Evolutionary conservation across 352 stramenopile species (phyloP).

Genomic region (Phytophthora chlamydospora): DNA sequence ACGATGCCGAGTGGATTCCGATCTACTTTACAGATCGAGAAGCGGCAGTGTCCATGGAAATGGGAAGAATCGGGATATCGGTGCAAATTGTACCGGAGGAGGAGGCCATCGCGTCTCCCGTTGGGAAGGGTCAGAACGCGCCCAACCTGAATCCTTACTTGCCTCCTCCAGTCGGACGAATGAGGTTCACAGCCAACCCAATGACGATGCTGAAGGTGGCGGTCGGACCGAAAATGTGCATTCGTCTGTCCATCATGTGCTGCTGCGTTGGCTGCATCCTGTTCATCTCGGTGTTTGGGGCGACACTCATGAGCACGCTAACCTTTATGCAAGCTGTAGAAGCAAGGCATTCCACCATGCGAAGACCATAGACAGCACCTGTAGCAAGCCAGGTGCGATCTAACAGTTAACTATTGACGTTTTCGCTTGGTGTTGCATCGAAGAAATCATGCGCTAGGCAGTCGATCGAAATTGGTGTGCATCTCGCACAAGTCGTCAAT

Average conservation of each 20-base stretch:
- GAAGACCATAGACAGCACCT: background rate
- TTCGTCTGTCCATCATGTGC: slow-evolving; percentile 49
- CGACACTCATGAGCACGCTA: slow-evolving; percentile 80
- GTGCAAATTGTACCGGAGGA: slow-evolving; percentile 88
- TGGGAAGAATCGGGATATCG: slow-evolving; percentile 69
- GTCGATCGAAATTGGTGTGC: too few species aligned
- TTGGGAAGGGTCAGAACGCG: slow-evolving; percentile 79
- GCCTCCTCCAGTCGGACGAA: slow-evolving; percentile 83
- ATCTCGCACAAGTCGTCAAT: too few species aligned
- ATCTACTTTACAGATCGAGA: slow-evolving; percentile 83
- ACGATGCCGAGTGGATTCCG: slow-evolving; percentile 78
- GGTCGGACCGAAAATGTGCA: slow-evolving; percentile 64
- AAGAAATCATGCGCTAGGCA: too few species aligned
- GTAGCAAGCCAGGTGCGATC: too few species aligned
- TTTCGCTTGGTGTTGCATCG: too few species aligned
- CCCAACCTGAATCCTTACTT: slow-evolving; percentile 93
- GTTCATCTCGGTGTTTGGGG: slow-evolving; percentile 72
- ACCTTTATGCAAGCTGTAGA: slow-evolving; percentile 59
- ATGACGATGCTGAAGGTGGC: slow-evolving; percentile 83
- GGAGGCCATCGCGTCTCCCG: slow-evolving; percentile 68
- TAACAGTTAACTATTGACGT: too few species aligned
- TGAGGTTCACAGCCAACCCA: slow-evolving; percentile 85
- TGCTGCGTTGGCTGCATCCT: slow-evolving; percentile 66
- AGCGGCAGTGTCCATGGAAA: slow-evolving; percentile 62
- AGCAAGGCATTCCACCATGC: slow-evolving; percentile 2